Evolutionary conservation across 345 rosid genomes (phyloP), one percentile per base, ranked within the genome.

Genomic region (Heritiera littoralis): DNA sequence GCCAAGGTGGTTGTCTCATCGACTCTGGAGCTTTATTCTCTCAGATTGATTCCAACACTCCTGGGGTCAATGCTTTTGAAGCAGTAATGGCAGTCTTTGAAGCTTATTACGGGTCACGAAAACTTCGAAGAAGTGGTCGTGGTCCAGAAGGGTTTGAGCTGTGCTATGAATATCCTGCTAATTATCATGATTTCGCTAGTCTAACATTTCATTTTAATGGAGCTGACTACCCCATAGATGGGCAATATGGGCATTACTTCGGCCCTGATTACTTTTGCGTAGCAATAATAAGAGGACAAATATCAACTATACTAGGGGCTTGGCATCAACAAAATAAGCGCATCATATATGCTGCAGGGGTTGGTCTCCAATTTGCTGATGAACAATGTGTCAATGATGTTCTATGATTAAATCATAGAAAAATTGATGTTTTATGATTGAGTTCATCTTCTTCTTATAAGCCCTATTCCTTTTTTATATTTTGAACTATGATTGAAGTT

Each of bases 171-270:
- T 2, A 3, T 15, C 66, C 71, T 4, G 4, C 15, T 0, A 30
- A 4, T 1, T 84, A 75, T 18, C 9, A 32, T 7, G 64, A 65
- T 11, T 76, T 20, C 0, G 73, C 74, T 3, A 0, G 66, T 0
- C 17, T 79, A 71, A 75, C 80, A n/a, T 72, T 71, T 41, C 82
- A 79, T 76, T 76, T 84, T 28, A 65, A 81, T 14, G 82, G 68
- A 6, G 76, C 80, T 23, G 48, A 68, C 0, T 72, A 66, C 32
- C 8, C 0, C 0, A 52, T 81, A 4, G 41, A 52, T 2, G 55
- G 56, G 2, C 2, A 59, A 8, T 14, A 48, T 23, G 75, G 17
- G 11, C 52, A 72, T 68, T 1, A 1, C 5, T 5, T 69, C 56
- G 1, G 9, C 49, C 51, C 2, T 10, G 15, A 35, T 35, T 15